Conservation (phyloP, 352 stramenopile genomes). For the Blastocystis sp. region DNA sequence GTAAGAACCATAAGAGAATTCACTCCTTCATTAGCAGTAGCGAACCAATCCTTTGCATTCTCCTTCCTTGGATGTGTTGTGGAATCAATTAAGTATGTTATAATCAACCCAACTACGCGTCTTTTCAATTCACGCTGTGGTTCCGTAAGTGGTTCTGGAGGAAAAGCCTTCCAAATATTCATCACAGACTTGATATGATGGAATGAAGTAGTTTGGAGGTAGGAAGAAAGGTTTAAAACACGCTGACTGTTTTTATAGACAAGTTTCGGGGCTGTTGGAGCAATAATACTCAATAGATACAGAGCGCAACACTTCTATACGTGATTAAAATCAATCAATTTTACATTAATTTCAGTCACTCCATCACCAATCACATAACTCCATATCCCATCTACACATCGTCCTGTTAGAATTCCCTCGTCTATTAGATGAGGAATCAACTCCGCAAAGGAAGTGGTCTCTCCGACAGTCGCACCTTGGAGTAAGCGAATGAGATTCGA, state of each 20-base stretch:
- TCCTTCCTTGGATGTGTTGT: neutral
- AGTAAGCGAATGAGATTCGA: constrained; percentile 76
- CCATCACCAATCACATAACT: neutral
- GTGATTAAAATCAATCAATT: neutral
- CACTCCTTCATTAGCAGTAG: constrained; percentile 35
- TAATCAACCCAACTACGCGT: neutral
- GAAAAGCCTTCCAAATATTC: neutral
- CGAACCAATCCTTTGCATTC: neutral
- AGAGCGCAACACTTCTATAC: neutral
- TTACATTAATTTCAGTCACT: neutral
- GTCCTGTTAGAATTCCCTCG: neutral
- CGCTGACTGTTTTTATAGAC: neutral
- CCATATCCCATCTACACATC: constrained; percentile 11
- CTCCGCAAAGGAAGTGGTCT: constrained; percentile 78
- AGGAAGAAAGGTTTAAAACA: neutral
- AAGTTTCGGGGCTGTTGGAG: neutral
- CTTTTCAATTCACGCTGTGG: neutral
- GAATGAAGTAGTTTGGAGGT: neutral
- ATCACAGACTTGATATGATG: constrained; percentile 18
- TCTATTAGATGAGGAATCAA: constrained; percentile 68
- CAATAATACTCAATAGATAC: constrained; percentile 28
- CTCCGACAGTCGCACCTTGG: constrained; percentile 73
- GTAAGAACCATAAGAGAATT: constrained; percentile 31
- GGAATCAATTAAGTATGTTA: neutral
- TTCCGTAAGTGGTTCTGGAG: neutral